Conservation (phyloP, 257 asterid species). For the Craterostigma plantagineum region DNA sequence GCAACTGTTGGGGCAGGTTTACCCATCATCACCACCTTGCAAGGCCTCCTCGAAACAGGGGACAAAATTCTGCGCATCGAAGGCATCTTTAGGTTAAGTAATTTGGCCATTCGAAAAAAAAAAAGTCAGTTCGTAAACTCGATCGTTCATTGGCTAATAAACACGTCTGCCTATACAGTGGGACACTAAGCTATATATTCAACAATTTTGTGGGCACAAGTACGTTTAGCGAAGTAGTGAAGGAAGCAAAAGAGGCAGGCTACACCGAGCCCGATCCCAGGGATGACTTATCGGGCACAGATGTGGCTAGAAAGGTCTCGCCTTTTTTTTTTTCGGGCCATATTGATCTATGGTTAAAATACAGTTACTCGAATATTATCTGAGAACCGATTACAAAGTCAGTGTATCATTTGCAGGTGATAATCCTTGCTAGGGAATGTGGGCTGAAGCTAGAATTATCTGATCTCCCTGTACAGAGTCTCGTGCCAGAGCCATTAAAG, state of each 20-base stretch:
- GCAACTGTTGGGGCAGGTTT: constrained; percentile 99
- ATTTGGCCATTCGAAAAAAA: not conserved
- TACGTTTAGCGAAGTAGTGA: constrained; percentile 80
- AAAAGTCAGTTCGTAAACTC: not conserved
- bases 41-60: constrained; percentile 95
- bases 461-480: constrained; percentile 65
- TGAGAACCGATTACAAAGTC: too few relatives aligned
- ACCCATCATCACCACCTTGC: constrained; percentile 85
- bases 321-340: not conserved
- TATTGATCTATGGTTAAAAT: too few relatives aligned
- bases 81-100: constrained; percentile 87
- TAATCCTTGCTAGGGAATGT: constrained; percentile 90
- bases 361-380: too few relatives aligned
- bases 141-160: constrained; percentile 9
- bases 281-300: constrained; percentile 95
- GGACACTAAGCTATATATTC: constrained; percentile 89
- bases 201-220: constrained; percentile 66
- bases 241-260: constrained; percentile 91
- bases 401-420: constrained; percentile 33
- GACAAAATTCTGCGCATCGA: constrained; percentile 76
- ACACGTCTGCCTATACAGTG: constrained; percentile 44
- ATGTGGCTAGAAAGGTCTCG: constrained; percentile 92
- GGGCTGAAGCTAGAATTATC: constrained; percentile 79
- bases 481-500: constrained; percentile 77
- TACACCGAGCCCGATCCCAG: constrained; percentile 99